A percentile compares a stretch with the other conserved stretches of the same genome.
phyloP scores from a whole-genome alignment of 805 yeast species.

The Vanderwaltozyma polyspora region DNA sequence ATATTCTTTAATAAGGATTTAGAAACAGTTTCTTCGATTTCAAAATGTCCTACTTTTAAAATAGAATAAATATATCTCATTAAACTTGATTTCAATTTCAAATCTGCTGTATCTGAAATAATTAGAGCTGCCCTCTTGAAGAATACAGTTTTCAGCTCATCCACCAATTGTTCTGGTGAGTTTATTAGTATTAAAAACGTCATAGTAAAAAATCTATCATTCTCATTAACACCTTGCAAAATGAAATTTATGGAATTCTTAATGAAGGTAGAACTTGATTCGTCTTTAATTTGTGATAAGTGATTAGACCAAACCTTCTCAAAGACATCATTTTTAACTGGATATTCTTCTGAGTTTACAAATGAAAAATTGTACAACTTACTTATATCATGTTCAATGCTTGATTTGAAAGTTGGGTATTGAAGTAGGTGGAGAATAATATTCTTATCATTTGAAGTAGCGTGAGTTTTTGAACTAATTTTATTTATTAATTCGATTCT shows the following conservation, averaged over 20 bases:
- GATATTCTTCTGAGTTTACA: constrained; percentile 6
- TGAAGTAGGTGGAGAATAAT: constrained; percentile 32
- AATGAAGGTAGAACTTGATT: constrained; percentile 11
- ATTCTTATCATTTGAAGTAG: constrained; percentile 4
- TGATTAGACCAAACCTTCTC: constrained; percentile 32
- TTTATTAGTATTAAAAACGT: constrained; percentile 7
- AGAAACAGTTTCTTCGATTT: constrained; percentile 5
- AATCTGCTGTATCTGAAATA: background rate
- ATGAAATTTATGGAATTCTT: background rate
- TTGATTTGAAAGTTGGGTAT: constrained; percentile 45
- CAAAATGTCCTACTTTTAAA: no score
- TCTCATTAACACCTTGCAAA: constrained; percentile 2
- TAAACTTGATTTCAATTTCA: constrained; percentile 20
- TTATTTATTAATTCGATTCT: constrained; percentile 22
- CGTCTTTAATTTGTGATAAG: constrained; percentile 30
- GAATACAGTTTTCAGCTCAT: constrained; percentile 1
- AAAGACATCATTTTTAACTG: constrained; percentile 18
- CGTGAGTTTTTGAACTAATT: constrained; percentile 7
- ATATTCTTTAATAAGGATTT: constrained; percentile 5
- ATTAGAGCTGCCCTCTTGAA: constrained; percentile 1
- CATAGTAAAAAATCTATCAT: constrained; percentile 6
- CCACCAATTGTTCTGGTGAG: background rate
- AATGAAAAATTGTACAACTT: constrained; percentile 9
- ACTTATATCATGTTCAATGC: constrained; percentile 35
- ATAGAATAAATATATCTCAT: constrained; percentile 21